Evolutionary conservation across 2,329 filamentous ascomycete species (phyloP), one percentile per base, ranked within the genome.

Genomic region (Penicillium occitanis): DNA sequence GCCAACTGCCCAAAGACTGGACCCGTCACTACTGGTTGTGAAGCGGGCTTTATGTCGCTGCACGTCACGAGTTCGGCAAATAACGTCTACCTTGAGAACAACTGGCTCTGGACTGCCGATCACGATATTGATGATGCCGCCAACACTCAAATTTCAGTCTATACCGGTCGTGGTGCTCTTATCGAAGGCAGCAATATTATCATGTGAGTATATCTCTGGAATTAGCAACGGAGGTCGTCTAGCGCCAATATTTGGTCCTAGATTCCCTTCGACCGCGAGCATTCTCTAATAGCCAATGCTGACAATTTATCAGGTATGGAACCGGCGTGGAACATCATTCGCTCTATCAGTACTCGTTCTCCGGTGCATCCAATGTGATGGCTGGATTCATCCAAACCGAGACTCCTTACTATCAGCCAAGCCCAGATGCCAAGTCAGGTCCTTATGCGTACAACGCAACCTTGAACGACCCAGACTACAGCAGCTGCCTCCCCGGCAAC

Each of bases 101-200:
- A 75, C 51, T 85, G 82, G 83, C 69, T 83, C 19, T 85, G 83
- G 82, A 80, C 80, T 0, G 81, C 83, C 73, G 85, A 87, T 68
- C 84, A 86, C 69, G 84, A 86, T 68, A 75, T 85, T n/a, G 84
- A 86, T 44, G 81, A 84, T 69, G 70, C 77, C 11, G 73, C 73
- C 46, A 81, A 83, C 70, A 78, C 79, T 4, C 84, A 81, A 63
- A 79, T 86, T 64, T 83, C 84, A 13, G 72, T 87, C 17, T 87
- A 82, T 69, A 80, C 79, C 3, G 85, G 84, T 37, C 79, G 85
- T 55, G 85, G 85, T 40, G 71, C 87, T 51, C 71, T 84, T 11
- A 72, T 86, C 30, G 82, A 85, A 69, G 81, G 81, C 13, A 73
- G 73, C 13, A 74, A 75, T 30, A 71, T 78, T 35, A 78, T 77